Evolutionary conservation across 2,329 filamentous ascomycete genomes (phyloP), one percentile per base, ranked within the genome.

Genomic region (Colletotrichum tropicale): DNA sequence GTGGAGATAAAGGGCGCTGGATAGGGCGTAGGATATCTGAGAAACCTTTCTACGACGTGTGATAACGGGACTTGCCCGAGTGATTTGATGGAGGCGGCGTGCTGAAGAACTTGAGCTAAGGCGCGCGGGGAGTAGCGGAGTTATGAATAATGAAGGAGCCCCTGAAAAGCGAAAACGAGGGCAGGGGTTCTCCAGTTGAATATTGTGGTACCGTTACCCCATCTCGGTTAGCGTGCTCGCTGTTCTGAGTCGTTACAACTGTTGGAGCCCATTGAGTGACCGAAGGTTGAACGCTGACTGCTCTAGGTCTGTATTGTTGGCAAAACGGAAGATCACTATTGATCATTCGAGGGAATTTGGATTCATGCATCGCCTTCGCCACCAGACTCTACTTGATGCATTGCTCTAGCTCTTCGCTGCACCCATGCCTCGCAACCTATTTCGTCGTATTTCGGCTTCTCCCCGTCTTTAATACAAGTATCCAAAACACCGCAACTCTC

Each of bases 401-500:
- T 86, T 8, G 81, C 82, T 65, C 58, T 77, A 9, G 82, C 79
- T 71, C 86, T 78, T 67, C 79, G 81, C 78, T 78, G 78, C 28
- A 86, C 81, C 85, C 86, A 87, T 18, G 85, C 84, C 28, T 79
- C 76, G 64, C 86, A 87, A 52, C 81, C 80, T 32, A 87, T 81
- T 78, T 87, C 84, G 6, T 81, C 82, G 67, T 87, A 87, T 76
- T 82, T 84, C 56, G 78, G 81, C 74, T 77, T 73, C 64, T 82
- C 82, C 0, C 83, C 84, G 43, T 81, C 78, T 3, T 76, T 81
- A 4, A 86, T 77, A 62, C 85, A 86, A 60, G 78, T 83, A 13
- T 86, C 81, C 38, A 87, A 73, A 24, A 87, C 85, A 5, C 79
- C 82, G 38, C 84, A 87, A 76, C 82, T 87, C 80, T 87, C 85